Evolutionary conservation across 2,329 filamentous ascomycete genomes (phyloP).

Genomic region (Aureobasidium sp.): DNA sequence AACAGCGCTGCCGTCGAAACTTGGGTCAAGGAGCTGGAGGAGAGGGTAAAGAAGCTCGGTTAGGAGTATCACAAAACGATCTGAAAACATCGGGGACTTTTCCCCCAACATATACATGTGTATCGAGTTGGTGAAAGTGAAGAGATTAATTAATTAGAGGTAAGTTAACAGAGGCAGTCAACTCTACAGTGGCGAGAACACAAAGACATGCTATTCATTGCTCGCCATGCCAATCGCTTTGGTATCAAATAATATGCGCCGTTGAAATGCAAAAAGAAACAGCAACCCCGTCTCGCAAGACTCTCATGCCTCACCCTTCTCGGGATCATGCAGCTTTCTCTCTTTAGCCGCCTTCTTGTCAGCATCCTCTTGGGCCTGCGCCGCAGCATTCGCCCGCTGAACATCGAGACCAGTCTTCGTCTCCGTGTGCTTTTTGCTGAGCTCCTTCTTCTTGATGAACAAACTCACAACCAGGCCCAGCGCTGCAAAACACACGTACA

Average conservation of each 20-base stretch:
- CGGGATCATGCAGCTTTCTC: slow-evolving; percentile 8
- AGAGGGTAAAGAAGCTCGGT: slow-evolving; percentile 49
- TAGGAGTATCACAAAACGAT: background rate
- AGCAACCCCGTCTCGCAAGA: background rate
- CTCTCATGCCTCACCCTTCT: slow-evolving; percentile 2
- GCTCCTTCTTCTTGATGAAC: slow-evolving; percentile 34
- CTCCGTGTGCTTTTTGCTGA: slow-evolving; percentile 37
- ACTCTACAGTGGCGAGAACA: background rate
- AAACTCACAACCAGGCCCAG: slow-evolving; percentile 31
- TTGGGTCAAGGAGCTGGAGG: slow-evolving; percentile 83
- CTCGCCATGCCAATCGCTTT: background rate
- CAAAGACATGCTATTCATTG: background rate
- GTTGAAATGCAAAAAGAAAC: background rate
- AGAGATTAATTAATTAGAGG: background rate
- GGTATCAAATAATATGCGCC: background rate
- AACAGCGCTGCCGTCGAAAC: slow-evolving; percentile 81
- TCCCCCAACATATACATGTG: background rate
- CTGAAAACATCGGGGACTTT: background rate
- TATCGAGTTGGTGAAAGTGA: background rate
- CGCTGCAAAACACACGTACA: slow-evolving; percentile 36
- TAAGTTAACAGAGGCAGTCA: background rate
- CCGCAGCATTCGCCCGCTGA: slow-evolving; percentile 30
- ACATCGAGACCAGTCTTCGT: slow-evolving; percentile 41
- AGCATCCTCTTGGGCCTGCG: slow-evolving; percentile 20
- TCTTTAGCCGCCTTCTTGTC: slow-evolving; percentile 7